These are phyloP conservation scores for Orbilia brochopaga DNA, from an alignment of 2,329 filamentous ascomycete species.

Conservation along the genomic window DNA sequence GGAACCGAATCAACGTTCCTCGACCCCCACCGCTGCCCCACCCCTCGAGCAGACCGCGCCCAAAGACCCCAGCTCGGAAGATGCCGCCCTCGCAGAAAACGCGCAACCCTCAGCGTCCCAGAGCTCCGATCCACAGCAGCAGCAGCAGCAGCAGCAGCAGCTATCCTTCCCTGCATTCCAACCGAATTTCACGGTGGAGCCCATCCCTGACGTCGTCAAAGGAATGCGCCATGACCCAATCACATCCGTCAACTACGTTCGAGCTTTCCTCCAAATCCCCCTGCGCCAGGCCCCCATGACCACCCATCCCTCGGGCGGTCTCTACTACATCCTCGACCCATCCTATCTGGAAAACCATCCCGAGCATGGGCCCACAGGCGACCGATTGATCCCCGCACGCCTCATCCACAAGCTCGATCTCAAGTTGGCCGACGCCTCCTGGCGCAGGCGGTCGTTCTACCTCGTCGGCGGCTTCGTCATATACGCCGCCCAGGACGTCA, in stretches of 20 bases:
- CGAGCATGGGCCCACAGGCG: slow-evolving; percentile 34
- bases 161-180: not conserved
- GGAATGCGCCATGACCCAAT: slow-evolving; percentile 18
- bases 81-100: not conserved
- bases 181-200: slow-evolving; percentile 12
- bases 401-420: slow-evolving; percentile 33
- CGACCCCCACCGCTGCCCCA: not conserved
- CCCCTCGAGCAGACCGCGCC: too few species aligned
- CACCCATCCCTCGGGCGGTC: slow-evolving; percentile 53
- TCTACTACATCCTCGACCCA: slow-evolving; percentile 53
- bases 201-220: slow-evolving; percentile 12
- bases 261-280: slow-evolving; percentile 53
- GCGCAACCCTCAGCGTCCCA: too few species aligned
- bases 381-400: slow-evolving; percentile 26
- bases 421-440: slow-evolving; percentile 1
- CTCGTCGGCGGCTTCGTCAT: slow-evolving; percentile 35
- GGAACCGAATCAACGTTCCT: slow-evolving; percentile 1
- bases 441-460: slow-evolving; percentile 25
- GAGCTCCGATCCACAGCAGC: not conserved
- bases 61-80: too few species aligned
- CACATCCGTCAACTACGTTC: slow-evolving; percentile 50
- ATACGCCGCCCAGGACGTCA: slow-evolving; percentile 25
- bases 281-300: slow-evolving; percentile 39
- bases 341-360: slow-evolving; percentile 52
- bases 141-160: not conserved